Percentiles rank a stretch among this genome's conserved stretches.
These are phyloP conservation scores for Ascosphaera aggregata DNA, from an alignment of 2,329 filamentous ascomycete genomes.

Conservation along the genomic window DNA sequence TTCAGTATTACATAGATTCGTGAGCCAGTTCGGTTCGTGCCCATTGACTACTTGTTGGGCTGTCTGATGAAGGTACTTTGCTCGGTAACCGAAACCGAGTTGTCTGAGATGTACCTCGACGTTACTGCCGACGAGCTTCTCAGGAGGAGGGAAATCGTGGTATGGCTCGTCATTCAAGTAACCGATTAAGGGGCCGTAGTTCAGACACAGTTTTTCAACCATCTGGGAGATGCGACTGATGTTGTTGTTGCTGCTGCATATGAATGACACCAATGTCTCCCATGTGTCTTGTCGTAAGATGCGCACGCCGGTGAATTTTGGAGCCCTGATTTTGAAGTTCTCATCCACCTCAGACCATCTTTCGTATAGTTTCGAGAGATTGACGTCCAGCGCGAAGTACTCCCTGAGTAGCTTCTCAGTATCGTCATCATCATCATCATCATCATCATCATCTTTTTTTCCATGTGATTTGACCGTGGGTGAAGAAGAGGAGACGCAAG, in stretches of 20 bases:
- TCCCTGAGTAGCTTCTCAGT: constrained; percentile 51
- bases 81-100: constrained; percentile 83
- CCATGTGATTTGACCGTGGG: constrained; percentile 17
- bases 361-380: constrained; percentile 52
- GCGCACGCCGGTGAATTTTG: constrained; percentile 70
- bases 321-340: constrained; percentile 74
- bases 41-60: constrained; percentile 48
- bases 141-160: constrained; percentile 67
- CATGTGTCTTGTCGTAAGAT: constrained; percentile 90
- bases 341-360: constrained; percentile 70
- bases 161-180: constrained; percentile 46
- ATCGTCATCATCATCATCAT: constrained; percentile 35
- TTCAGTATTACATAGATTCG: constrained; percentile 54
- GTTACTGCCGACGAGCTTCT: constrained; percentile 44
- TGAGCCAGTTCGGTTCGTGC: constrained; percentile 50
- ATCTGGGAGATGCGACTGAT: constrained; percentile 89
- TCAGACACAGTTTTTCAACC: constrained; percentile 73
- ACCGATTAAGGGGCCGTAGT: constrained; percentile 62
- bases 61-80: constrained; percentile 76
- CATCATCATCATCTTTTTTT: too few species aligned
- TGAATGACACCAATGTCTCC: constrained; percentile 85
- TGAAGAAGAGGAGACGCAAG: too few species aligned
- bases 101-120: constrained; percentile 61
- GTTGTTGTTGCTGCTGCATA: constrained; percentile 98
- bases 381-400: constrained; percentile 70